Evolutionary conservation across 2,329 filamentous ascomycete genomes (phyloP), one percentile per base, ranked within the genome.

Genomic region (Colletotrichum sp.): DNA sequence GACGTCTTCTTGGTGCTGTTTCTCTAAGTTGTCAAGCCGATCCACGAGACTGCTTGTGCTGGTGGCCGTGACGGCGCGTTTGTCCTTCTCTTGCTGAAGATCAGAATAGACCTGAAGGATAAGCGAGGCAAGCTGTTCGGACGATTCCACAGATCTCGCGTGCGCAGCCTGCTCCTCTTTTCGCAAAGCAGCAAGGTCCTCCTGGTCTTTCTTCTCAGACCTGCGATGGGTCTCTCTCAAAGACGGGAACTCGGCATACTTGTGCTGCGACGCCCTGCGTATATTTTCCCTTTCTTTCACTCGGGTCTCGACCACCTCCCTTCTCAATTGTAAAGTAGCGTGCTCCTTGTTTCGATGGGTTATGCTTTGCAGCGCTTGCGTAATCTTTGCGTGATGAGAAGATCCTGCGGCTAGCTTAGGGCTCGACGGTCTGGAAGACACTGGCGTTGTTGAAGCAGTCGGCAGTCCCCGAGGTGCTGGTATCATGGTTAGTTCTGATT

Each of bases 221-320:
- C 65, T 73, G 7, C 26, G 64, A 28, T 73, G 70, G 14, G 30
- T 26, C 7, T 73, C 70, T 21, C 24, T 75, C 34, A 75, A 24
- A 16, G 73, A 73, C 7, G 73, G 73, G 21, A 73, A 75, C n/a
- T 75, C 73, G 13, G 26, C 32, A 52, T 73, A 75, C 32, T 61
- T 75, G 30, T 32, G 21, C 9, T 65, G 57, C 10, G 39, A 68
- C 16, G 43, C 34, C 16, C 39, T 60, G 34, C 61, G 57, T 4
- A 60, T 30, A 13, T 36, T 59, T 26, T 73, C 73, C 34, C 73
- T 73, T 9, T 39, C 34, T 57, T 43, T 73, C 10, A 43, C 48
- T 9, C 70, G 64, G 34, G 30, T 34, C 48, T 75, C 70, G 34
- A 74, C 13, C 21, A 60, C 43, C 6, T 66, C 59, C 30, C 65